Base-by-base conservation (phyloP, 2,329 filamentous ascomycete species). In the Westerdykella sp. region DNA sequence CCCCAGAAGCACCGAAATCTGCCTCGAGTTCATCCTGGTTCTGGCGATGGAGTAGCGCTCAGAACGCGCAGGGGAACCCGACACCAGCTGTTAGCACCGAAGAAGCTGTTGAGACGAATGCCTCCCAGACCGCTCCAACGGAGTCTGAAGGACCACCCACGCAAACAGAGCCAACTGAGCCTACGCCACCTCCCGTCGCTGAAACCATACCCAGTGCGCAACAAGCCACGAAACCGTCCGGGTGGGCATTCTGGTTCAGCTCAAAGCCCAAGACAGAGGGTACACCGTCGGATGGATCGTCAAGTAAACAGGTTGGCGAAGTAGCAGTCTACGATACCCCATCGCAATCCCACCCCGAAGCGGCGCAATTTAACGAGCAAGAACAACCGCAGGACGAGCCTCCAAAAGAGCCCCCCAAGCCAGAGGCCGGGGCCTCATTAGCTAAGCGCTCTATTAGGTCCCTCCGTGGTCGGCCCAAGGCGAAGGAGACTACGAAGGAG, bases 231-330 rank as follows among this genome's bases (percentile, higher is more conserved):
- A 75, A 52, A 54, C 69, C 49, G 63, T 84, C 85, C 0, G 85
- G 83, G 0, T 91, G 86, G 86, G 85, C 83, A 0, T 90, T 91
- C 52, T 91, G 85, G 85, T 87, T 83, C 12, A 78, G 75, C 37
- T 80, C 83, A 3, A 66, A 66, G 44, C 51, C 69, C 58, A 30
- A 77, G 73, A 55, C 58, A 63, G 51, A 80, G 72, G 18, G 71
- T 76, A 55, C 40, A 72, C 78, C 48, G 71, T 78, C 28, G 70
- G 81, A 62, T 63, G 75, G 38, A 76, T 80, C 35, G 71, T 84
- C 66, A 65, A 75, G 51, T 71, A 80, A 77, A 44, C 71, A 76
- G 41, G 69, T 78, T 12, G 69, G 70, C 5, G 72, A 76, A 47
- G 58, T 75, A 4, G 73, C 73, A 14, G 73, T 76, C 6, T 71